Evolutionary conservation across 306 rosid genomes (phyloP).

Genomic region (Astragalus membranaceus): DNA sequence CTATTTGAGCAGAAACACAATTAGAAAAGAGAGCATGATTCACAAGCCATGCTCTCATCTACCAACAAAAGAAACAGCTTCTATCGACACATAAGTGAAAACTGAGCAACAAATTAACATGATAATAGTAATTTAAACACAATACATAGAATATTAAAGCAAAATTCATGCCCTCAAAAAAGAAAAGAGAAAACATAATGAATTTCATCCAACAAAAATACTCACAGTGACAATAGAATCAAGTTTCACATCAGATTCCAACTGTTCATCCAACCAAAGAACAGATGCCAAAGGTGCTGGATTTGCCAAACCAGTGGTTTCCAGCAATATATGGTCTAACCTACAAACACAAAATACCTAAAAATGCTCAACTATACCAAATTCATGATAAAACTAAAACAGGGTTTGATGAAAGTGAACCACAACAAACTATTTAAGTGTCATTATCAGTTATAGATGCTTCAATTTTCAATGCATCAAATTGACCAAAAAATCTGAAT

Average conservation of each 20-base stretch:
- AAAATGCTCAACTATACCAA: not conserved
- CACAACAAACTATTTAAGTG: not conserved
- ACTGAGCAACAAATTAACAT: no score
- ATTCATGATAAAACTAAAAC: not conserved
- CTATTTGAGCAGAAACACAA: constrained; percentile 31
- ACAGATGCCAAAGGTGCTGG: constrained; percentile 97
- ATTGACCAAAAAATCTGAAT: not conserved
- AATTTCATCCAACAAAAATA: not conserved
- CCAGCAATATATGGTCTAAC: constrained; percentile 88
- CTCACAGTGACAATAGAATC: constrained; percentile 92
- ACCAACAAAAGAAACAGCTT: constrained; percentile 2
- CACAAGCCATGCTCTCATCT: not conserved
- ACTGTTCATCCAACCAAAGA: no score
- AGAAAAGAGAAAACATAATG: not conserved
- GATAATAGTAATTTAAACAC: no score
- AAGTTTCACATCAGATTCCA: constrained; percentile 75
- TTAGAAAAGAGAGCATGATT: not conserved
- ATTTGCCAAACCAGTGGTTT: constrained; percentile 97
- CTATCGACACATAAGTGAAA: not conserved
- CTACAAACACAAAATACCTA: constrained; percentile 43
- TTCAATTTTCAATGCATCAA: not conserved
- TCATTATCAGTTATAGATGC: not conserved
- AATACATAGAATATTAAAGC: no score
- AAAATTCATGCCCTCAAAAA: not conserved
- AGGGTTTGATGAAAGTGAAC: not conserved